A percentile compares a stretch with the other conserved stretches of the same genome.
Conservation (phyloP, 257 asterid species). For the Nicotiana undulata region DNA sequence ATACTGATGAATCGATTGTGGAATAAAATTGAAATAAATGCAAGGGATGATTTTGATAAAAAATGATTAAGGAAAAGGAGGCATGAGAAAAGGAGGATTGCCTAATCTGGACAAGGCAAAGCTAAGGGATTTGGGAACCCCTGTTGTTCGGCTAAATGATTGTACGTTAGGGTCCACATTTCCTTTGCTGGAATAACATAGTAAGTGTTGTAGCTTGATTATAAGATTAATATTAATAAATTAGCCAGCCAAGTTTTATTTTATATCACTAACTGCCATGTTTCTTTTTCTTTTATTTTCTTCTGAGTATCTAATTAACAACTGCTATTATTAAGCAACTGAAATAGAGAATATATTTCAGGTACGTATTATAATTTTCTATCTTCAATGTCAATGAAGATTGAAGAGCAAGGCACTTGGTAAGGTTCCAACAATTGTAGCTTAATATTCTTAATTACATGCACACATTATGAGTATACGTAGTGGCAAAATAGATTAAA, state of each 20-base stretch:
- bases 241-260: neutral
- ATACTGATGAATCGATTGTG: too few species aligned
- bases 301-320: neutral
- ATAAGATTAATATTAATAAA: too few species aligned
- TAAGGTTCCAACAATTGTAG: too few species aligned
- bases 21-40: neutral
- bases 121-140: neutral
- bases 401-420: neutral
- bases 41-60: neutral
- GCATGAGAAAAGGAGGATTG: neutral
- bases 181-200: neutral
- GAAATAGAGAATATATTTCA: neutral
- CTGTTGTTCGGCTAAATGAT: neutral
- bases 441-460: too few species aligned
- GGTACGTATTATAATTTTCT: neutral
- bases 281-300: too few species aligned
- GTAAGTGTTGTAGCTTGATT: too few species aligned
- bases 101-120: neutral
- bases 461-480: too few species aligned
- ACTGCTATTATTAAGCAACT: neutral
- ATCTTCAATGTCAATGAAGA: neutral
- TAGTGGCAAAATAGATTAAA: too few species aligned
- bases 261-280: neutral
- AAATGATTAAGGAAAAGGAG: neutral
- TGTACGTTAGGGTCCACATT: neutral